Evolutionary conservation across 176 grass and related monocot genomes (phyloP).

Genomic region (Secale cereale): DNA sequence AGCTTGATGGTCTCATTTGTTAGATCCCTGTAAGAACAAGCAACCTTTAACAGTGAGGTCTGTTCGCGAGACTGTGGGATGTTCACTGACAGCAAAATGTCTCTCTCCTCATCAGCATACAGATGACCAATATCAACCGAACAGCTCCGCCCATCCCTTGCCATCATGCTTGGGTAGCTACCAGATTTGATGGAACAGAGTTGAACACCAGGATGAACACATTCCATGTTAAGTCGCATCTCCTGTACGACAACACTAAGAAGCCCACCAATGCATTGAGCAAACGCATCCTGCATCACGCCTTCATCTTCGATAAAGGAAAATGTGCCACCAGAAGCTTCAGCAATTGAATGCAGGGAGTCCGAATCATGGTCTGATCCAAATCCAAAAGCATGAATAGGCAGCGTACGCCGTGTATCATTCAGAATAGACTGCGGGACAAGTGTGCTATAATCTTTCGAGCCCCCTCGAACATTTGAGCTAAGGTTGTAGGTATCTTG

Average conservation of each 20-base stretch:
- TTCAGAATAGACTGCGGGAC: constrained; percentile 49
- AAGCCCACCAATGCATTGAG: constrained; percentile 95
- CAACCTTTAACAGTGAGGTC: constrained; percentile 54
- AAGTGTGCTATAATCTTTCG: constrained; percentile 46
- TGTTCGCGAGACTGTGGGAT: constrained; percentile 45
- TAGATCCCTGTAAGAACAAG: constrained; percentile 67
- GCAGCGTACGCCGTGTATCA: constrained; percentile 34
- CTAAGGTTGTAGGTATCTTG: constrained; percentile 76
- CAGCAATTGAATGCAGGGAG: constrained; percentile 72
- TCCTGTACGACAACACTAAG: constrained; percentile 77
- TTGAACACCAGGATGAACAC: constrained; percentile 58
- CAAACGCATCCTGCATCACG: constrained; percentile 96
- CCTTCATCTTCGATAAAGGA: constrained; percentile 95
- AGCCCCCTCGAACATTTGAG: constrained; percentile 43
- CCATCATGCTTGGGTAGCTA: constrained; percentile 60
- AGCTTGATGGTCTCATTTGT: constrained; percentile 53
- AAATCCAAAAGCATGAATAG: constrained; percentile 92
- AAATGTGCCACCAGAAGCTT: constrained; percentile 90
- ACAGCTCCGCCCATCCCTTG: constrained; percentile 55
- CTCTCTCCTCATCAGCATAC: constrained; percentile 94
- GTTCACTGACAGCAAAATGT: constrained; percentile 62
- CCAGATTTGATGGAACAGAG: constrained; percentile 75
- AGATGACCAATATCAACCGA: constrained; percentile 65
- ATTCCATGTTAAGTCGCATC: constrained; percentile 57
- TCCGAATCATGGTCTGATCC: constrained; percentile 79